Evolutionary conservation across 2,329 filamentous ascomycete genomes (phyloP).

Genomic region (Nigrospora oryzae): DNA sequence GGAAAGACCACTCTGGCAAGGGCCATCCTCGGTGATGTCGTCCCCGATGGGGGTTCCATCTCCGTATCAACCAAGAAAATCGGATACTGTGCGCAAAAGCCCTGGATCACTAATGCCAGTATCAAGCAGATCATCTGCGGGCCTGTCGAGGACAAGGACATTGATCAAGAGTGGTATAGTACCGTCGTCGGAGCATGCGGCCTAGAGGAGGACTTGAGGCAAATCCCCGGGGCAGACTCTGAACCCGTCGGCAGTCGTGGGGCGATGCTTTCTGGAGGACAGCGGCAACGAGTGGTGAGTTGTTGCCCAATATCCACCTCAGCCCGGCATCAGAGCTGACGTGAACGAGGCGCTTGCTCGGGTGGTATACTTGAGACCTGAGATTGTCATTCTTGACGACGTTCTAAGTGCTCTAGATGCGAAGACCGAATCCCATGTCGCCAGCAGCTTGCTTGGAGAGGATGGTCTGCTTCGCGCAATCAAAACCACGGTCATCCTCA

Average conservation of each 20-base stretch:
- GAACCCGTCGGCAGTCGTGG: not conserved
- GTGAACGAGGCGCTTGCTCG: not conserved
- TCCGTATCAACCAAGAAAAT: not conserved
- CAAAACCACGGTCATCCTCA: not conserved
- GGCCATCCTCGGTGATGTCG: not conserved
- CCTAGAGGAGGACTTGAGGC: constrained; percentile 1
- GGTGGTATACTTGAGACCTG: not conserved
- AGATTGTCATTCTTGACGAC: constrained; percentile 60
- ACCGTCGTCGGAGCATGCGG: constrained; percentile 1
- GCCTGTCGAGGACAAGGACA: not conserved
- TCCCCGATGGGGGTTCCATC: not conserved
- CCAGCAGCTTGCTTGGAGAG: constrained; percentile 23
- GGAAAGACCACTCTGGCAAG: not conserved
- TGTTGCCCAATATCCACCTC: not conserved
- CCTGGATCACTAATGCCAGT: not conserved
- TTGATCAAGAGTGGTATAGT: not conserved
- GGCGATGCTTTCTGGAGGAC: not conserved
- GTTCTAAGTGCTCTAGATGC: constrained; percentile 62
- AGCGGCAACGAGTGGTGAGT: constrained; percentile 1
- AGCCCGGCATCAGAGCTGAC: not conserved
- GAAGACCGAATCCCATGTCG: constrained; percentile 49
- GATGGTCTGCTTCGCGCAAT: not conserved
- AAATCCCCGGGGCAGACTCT: not conserved
- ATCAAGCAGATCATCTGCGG: not conserved
- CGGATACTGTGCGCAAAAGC: not conserved